Evolutionary conservation across 768 basidiomycete species (phyloP).

Genomic region (Vararia minispora): DNA sequence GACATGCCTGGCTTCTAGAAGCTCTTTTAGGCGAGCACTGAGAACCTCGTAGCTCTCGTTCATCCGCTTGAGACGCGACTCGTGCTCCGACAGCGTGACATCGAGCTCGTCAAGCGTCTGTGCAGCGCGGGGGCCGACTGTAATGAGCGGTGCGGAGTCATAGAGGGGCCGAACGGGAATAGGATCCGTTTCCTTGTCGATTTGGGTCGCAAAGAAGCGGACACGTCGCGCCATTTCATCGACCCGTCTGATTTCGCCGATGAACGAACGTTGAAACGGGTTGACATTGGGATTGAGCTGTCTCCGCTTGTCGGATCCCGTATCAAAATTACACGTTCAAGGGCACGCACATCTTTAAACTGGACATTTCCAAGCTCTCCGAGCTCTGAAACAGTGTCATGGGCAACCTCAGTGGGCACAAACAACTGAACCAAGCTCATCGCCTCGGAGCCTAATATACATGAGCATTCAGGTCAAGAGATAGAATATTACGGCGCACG

Average conservation of each 20-base stretch:
- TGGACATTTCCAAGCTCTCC: constrained; percentile 94
- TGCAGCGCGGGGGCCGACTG: constrained; percentile 85
- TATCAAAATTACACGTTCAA: too few relatives aligned
- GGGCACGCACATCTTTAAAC: constrained; percentile 80
- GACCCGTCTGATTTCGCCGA: constrained; percentile 87
- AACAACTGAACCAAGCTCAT: constrained; percentile 98
- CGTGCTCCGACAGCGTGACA: constrained; percentile 76
- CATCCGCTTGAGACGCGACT: constrained; percentile 77
- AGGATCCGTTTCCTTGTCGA: constrained; percentile 74
- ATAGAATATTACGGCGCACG: too few relatives aligned
- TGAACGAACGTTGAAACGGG: constrained; percentile 97
- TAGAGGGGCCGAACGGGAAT: constrained; percentile 76
- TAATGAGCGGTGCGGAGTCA: constrained; percentile 79
- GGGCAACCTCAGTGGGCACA: constrained; percentile 93
- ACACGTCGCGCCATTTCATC: constrained; percentile 95
- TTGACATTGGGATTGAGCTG: constrained; percentile 93
- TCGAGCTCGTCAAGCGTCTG: constrained; percentile 93
- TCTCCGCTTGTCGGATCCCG: too few relatives aligned
- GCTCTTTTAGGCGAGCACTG: constrained; percentile 74
- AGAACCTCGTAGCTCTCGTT: constrained; percentile 87
- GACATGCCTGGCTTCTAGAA: constrained; percentile 91
- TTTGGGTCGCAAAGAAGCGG: constrained; percentile 80
- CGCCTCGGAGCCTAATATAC: constrained; percentile 82
- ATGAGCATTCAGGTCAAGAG: too few relatives aligned
- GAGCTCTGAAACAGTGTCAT: constrained; percentile 91